Conservation (phyloP, 257 asterid species). For the Fraxinus pennsylvanica region DNA sequence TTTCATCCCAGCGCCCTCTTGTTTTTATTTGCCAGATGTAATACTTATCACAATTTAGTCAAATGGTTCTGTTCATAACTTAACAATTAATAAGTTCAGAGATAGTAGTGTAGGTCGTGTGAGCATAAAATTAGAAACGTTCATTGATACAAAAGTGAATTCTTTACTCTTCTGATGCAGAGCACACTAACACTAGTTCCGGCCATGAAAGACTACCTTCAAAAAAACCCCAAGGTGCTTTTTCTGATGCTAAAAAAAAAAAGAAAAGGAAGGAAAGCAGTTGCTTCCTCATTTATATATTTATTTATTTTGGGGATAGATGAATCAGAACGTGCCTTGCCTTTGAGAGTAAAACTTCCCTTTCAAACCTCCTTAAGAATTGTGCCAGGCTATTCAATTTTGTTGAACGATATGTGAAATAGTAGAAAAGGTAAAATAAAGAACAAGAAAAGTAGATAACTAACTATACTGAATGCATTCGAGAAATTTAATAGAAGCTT, state of each 20-base stretch:
- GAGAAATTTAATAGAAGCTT: not conserved
- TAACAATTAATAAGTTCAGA: not conserved
- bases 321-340: not conserved
- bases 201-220: not conserved
- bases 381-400: not conserved
- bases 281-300: not conserved
- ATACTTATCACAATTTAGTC: constrained; percentile 17
- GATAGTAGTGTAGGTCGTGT: not conserved
- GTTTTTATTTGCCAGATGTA: constrained; percentile 12
- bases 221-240: not conserved
- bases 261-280: not conserved
- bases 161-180: not conserved
- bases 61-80: not conserved
- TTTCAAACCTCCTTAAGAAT: not conserved
- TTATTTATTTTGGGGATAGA: not conserved
- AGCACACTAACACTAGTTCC: not conserved
- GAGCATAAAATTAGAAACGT: not conserved
- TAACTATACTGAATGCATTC: not conserved
- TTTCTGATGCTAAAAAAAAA: not conserved
- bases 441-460: not conserved
- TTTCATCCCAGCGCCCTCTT: not conserved
- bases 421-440: not conserved
- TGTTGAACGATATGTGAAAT: not conserved
- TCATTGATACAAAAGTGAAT: not conserved
- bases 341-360: not conserved